Evolutionary conservation across 116 monocot genomes (phyloP).

Genomic region (Zostera marina): DNA sequence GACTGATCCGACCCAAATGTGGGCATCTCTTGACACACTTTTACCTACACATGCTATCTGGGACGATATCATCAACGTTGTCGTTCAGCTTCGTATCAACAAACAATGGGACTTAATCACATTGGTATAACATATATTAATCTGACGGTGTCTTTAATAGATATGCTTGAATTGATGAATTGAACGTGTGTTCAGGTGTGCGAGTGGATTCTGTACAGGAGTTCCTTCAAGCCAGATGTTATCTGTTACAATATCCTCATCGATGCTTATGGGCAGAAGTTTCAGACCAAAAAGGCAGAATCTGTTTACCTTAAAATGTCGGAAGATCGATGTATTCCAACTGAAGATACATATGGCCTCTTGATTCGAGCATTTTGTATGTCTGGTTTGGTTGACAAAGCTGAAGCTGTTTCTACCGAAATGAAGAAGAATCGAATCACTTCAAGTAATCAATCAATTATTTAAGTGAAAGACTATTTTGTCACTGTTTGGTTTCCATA

Average conservation of each 20-base stretch:
- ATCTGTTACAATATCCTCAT: slow-evolving; percentile 88
- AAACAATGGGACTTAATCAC: slow-evolving; percentile 63
- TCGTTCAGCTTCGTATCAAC: slow-evolving; percentile 61
- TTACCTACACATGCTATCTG: slow-evolving; percentile 53
- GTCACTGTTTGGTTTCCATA: background rate
- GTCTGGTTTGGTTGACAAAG: slow-evolving; percentile 53
- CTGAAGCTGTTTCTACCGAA: slow-evolving; percentile 65
- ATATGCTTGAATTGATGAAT: too few species aligned
- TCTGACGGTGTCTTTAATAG: too few species aligned
- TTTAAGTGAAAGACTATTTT: background rate
- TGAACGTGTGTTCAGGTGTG: background rate
- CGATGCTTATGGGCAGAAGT: slow-evolving; percentile 64
- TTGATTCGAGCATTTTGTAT: slow-evolving; percentile 46
- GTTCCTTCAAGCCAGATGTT: slow-evolving; percentile 77
- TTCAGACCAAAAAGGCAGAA: slow-evolving; percentile 47
- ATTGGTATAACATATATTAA: slow-evolving; percentile 25
- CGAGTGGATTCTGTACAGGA: slow-evolving; percentile 71
- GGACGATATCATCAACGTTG: slow-evolving; percentile 70
- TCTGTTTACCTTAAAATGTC: slow-evolving; percentile 49
- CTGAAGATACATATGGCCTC: slow-evolving; percentile 88
- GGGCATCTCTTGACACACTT: slow-evolving; percentile 38
- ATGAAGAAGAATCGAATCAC: slow-evolving; percentile 49
- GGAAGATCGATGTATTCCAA: slow-evolving; percentile 68
- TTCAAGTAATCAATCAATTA: slow-evolving; percentile 26
- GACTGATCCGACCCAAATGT: slow-evolving; percentile 27